Evolutionary conservation across 2,329 filamentous ascomycete genomes (phyloP), one percentile per base, ranked within the genome.

Genomic region (Aspergillus sp.): DNA sequence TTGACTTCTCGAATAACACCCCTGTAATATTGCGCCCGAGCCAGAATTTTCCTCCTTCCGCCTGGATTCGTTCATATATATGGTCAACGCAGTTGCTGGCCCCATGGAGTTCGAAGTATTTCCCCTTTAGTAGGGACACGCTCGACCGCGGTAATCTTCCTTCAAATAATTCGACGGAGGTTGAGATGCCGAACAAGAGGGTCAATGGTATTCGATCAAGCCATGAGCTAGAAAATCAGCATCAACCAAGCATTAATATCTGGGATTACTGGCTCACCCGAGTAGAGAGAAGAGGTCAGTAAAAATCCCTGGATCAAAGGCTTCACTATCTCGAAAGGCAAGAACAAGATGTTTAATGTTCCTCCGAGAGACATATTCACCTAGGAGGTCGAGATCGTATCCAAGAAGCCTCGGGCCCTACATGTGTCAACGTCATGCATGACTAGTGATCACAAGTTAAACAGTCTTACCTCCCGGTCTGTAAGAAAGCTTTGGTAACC

Each of bases 81-180:
- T 69, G 73, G 60, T 76, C 73, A 41, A 77, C 70, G 53, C 74
- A 77, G 39, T 79, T 79, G 45, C 82, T 75, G 6, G 80, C 79
- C 50, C 78, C 76, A 27, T 77, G 74, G 56, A 77, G 69, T 64
- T 85, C 81, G 61, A 87, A 87, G 24, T 82, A 77, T 59, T 76
- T 72, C 6, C 83, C 84, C 46, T 82, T 73, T 3, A 88, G 73
- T 49, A 80, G 75, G 49, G 79, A 77, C 39, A 84, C 75, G 15
- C 80, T 80, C 15, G 77, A 78, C 46, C 80, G 79, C 11, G 84
- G 79, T 4, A 88, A 71, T 48, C 84, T 78, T 44, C 81, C 79
- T 66, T 87, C 83, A 54, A 88, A 83, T 17, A 84, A 79, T 48
- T 86, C 84, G 11, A 85, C 77, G 3, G 85, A 86, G 0, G 85